Evolutionary conservation across 805 yeast species (phyloP).

Genomic region (Brettanomyces naardenensis): DNA sequence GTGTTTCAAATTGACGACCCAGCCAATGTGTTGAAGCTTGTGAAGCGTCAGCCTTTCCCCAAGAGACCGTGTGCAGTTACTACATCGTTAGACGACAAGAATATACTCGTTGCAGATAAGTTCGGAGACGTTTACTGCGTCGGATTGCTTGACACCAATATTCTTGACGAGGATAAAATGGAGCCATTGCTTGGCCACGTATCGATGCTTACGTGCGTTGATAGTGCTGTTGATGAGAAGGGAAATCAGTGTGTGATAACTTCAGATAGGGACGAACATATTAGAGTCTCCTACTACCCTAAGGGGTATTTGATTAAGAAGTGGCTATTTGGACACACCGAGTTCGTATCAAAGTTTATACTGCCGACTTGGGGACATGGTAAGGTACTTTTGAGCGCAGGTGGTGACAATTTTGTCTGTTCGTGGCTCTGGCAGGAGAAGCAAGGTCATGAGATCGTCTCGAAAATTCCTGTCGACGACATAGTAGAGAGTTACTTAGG

Average conservation of each 20-base stretch:
- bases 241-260: conserved; percentile 56
- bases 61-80: conserved; percentile 88
- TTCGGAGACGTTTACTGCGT: conserved; percentile 89
- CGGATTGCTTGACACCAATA: conserved; percentile 29
- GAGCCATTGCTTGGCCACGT: conserved; percentile 90
- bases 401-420: conserved; percentile 75
- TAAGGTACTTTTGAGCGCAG: conserved; percentile 64
- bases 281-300: conserved; percentile 76
- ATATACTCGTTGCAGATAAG: conserved; percentile 77
- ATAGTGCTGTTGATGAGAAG: conserved; percentile 31
- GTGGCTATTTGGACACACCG: conserved; percentile 81
- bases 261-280: conserved; percentile 94
- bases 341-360: conserved; percentile 65
- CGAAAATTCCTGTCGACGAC: conserved; percentile 29
- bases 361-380: conserved; percentile 43
- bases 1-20: conserved; percentile 36
- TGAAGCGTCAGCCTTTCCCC: conserved; percentile 72
- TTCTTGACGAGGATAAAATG: conserved; percentile 34
- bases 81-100: conserved; percentile 40
- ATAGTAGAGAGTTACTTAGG: conserved; percentile 35
- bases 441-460: conserved; percentile 28
- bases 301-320: conserved; percentile 67
- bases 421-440: conserved; percentile 69
- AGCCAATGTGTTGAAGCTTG: conserved; percentile 35
- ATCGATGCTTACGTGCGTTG: conserved; percentile 84